phyloP scores from a whole-genome alignment of 495 filamentous ascomycete genomes.

The Aspergillus sparsus region DNA sequence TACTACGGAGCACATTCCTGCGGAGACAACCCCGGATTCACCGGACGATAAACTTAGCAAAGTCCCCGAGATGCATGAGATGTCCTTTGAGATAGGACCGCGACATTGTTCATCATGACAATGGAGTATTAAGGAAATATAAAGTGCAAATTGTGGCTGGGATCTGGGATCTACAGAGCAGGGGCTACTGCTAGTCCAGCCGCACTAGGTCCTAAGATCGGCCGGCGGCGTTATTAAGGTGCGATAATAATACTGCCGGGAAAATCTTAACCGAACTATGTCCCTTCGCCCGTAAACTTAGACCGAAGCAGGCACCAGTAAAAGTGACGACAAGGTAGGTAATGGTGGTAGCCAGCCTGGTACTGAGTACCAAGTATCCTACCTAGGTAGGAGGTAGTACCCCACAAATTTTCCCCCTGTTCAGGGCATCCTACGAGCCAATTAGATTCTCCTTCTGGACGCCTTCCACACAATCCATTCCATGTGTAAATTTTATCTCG shows the following conservation, averaged over 20 bases:
- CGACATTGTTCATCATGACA: too few species aligned
- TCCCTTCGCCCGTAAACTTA: background rate
- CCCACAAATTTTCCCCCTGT: constrained; percentile 12
- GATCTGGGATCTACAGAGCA: constrained; percentile 3
- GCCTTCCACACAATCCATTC: constrained; percentile 10
- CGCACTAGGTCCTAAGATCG: background rate
- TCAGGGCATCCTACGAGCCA: constrained; percentile 7
- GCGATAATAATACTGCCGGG: background rate
- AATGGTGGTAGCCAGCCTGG: too few species aligned
- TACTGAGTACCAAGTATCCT: background rate
- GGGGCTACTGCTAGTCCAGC: constrained; percentile 3
- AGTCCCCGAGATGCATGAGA: background rate
- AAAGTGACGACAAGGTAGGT: too few species aligned
- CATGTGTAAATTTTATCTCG: constrained; percentile 20
- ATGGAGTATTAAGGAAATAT: background rate
- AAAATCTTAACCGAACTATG: background rate
- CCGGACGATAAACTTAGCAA: background rate
- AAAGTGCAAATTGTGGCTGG: background rate
- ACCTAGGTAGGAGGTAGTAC: constrained; percentile 9
- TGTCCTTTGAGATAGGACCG: too few species aligned
- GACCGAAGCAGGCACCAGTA: too few species aligned
- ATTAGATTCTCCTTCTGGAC: constrained; percentile 3
- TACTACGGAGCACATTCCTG: background rate
- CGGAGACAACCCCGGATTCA: constrained; percentile 18
- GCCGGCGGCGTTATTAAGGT: background rate